Percentiles rank a stretch among this genome's conserved stretches.
These are phyloP conservation scores for Paramyrothecium sp. DNA, from an alignment of 2,329 filamentous ascomycete genomes.

Conservation along the genomic window DNA sequence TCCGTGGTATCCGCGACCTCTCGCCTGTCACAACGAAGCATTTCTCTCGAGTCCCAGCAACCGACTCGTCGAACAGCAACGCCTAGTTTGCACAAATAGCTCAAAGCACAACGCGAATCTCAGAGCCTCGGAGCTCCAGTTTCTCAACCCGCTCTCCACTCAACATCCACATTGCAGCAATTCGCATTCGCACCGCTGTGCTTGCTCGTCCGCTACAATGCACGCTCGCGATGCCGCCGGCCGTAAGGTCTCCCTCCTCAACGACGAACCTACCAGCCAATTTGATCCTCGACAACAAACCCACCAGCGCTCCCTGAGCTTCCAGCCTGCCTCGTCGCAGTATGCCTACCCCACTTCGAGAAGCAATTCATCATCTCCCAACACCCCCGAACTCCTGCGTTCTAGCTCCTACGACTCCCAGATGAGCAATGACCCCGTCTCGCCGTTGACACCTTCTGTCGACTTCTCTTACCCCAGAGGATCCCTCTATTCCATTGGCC, in stretches of 20 bases:
- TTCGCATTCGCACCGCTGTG: conserved; percentile 1
- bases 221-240: conserved; percentile 55
- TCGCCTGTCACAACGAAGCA: not conserved
- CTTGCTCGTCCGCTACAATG: conserved; percentile 34
- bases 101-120: too few species aligned
- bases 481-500: conserved; percentile 36
- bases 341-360: conserved; percentile 34
- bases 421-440: conserved; percentile 51
- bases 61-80: too few species aligned
- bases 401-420: conserved; percentile 63
- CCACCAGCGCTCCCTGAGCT: conserved; percentile 20
- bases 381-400: conserved; percentile 56
- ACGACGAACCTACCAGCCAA: conserved; percentile 42
- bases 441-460: conserved; percentile 54
- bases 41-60: not conserved
- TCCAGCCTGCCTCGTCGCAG: conserved; percentile 27
- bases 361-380: conserved; percentile 44
- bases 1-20: not conserved
- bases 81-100: too few species aligned
- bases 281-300: conserved; percentile 19
- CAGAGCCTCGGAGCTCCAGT: too few species aligned
- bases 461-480: conserved; percentile 38
- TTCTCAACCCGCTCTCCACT: too few species aligned
- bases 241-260: conserved; percentile 58
- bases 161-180: too few species aligned